Evolutionary conservation across 2,329 filamentous ascomycete species (phyloP).

Genomic region (Colletotrichum agaves): DNA sequence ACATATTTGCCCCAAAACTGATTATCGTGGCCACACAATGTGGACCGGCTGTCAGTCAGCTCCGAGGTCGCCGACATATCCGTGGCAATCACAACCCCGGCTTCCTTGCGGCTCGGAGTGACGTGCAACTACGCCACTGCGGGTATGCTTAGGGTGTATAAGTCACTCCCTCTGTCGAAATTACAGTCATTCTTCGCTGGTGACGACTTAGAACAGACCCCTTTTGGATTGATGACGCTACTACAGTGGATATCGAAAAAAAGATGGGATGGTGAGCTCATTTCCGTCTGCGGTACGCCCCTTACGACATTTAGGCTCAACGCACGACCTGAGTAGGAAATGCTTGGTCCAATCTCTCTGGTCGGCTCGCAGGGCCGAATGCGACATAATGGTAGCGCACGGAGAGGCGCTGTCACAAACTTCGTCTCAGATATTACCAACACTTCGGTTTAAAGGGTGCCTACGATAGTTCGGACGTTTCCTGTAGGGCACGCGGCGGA

Average conservation of each 20-base stretch:
- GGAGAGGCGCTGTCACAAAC: constrained; percentile 13
- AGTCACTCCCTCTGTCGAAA: too few relatives aligned
- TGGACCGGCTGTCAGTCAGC: too few relatives aligned
- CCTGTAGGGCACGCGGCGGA: background rate
- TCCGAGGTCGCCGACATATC: background rate
- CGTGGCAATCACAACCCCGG: background rate
- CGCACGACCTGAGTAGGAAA: background rate
- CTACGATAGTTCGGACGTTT: constrained; percentile 24
- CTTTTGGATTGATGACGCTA: background rate
- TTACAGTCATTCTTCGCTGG: background rate
- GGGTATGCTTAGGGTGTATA: too few relatives aligned
- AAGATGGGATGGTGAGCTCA: constrained; percentile 17
- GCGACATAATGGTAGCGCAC: constrained; percentile 4
- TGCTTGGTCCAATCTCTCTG: background rate
- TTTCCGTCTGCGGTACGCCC: constrained; percentile 8
- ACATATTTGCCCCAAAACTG: background rate
- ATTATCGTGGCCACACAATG: too few relatives aligned
- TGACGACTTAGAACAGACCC: background rate
- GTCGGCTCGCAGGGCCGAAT: background rate
- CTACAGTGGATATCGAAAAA: background rate
- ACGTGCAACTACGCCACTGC: background rate
- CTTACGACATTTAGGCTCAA: constrained; percentile 11
- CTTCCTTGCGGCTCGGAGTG: background rate
- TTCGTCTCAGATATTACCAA: constrained; percentile 19
- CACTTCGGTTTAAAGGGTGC: constrained; percentile 19